These are phyloP conservation scores for Neurospora africana DNA, from an alignment of 495 filamentous ascomycete genomes.

Conservation along the genomic window DNA sequence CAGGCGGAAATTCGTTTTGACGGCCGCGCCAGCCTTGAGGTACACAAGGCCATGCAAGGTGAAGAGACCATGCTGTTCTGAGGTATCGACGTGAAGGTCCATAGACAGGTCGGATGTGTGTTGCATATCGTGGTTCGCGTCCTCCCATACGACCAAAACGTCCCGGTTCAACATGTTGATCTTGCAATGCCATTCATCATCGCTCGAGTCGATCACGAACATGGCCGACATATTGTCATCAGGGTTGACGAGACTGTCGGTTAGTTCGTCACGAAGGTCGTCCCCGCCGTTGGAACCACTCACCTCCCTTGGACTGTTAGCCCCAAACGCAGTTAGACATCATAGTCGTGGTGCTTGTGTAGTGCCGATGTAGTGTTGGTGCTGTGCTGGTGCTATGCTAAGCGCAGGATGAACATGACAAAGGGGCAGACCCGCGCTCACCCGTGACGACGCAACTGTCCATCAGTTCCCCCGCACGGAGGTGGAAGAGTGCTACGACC, in stretches of 20 bases:
- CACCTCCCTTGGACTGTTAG: constrained; percentile 4
- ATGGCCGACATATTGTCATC: neutral
- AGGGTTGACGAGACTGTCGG: neutral
- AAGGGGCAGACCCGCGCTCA: constrained; percentile 1
- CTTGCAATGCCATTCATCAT: constrained; percentile 3
- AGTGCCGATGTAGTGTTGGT: neutral
- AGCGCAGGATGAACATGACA: neutral
- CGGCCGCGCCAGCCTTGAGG: too few relatives aligned
- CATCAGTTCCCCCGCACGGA: neutral
- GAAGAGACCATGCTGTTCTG: neutral
- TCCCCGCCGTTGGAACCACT: neutral
- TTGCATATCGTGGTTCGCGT: neutral
- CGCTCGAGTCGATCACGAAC: neutral
- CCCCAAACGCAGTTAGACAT: neutral
- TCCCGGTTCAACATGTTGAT: neutral
- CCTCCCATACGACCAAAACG: neutral
- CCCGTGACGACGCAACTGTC: neutral
- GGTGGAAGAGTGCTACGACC: neutral
- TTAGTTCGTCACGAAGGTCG: neutral
- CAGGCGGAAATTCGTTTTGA: neutral
- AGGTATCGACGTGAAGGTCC: constrained; percentile 1
- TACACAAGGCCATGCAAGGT: too few relatives aligned
- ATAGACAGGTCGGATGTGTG: neutral
- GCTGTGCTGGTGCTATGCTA: neutral
- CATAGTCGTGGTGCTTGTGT: neutral